Evolutionary conservation across 139 green algal species (phyloP), one percentile per base, ranked within the genome.

Genomic region (Klebsormidium nitens): DNA sequence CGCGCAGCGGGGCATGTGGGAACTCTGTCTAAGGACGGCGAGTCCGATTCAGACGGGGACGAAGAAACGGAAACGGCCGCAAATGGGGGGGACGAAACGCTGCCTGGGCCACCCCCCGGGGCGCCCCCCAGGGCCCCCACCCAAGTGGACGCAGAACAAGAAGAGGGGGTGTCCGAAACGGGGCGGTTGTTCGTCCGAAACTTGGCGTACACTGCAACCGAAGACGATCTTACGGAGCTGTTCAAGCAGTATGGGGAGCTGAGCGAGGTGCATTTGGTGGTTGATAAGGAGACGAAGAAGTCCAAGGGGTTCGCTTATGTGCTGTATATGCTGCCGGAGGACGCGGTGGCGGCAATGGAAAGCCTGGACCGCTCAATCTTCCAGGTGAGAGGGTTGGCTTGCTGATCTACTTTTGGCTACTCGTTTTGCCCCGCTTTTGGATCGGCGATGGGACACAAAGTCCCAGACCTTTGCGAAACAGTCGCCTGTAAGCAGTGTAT

Each of bases 161-260:
- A 55, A 75, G 77, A 69, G 64, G 75, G 66, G 17, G 58, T 72
- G 44, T 26, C 38, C 3, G 65, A 82, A 42, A 71, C 46, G 2
- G 87, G 89, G 0, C 83, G 93, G 11, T 81, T 98, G 47, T 97
- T 97, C 78, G 74, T 97, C 36, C 80, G 93, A 36, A 98, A 98
- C 78, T 86, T 98, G 63, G 79, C 90, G 0, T 98, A 92, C 80
- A 77, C 68, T 5, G 37, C 74, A n/a, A 57, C 42, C 0, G 92
- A 98, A 58, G 82, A 84, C 1, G 93, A 98, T 47, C 71, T 98
- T 39, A 46, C 55, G 3, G 81, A 85, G 48, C 58, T 90, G 37
- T 93, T 97, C 70, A 76, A 78, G n/a, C 26, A 32, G 8, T 84
- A 85, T 71, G 94, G 94, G 0, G 75, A 90, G 11, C 55, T 97